A percentile compares a stretch with the other conserved stretches of the same genome.
These are phyloP conservation scores for Microbotryum silenes-acaulis DNA, from an alignment of 1,284 basidiomycete species.

Conservation along the genomic window DNA sequence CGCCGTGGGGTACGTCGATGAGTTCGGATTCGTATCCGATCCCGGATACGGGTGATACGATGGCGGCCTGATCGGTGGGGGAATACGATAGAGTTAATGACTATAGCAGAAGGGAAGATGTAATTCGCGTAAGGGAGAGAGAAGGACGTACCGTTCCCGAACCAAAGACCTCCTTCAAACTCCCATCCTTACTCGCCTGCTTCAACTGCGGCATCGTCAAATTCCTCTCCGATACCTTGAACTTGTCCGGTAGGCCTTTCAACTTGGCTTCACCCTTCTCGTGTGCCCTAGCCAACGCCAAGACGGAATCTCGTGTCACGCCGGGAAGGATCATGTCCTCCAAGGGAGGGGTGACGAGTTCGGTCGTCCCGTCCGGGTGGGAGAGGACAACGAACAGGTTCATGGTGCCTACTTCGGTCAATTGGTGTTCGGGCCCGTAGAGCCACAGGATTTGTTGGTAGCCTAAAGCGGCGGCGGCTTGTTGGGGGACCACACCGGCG, in stretches of 20 bases:
- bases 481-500: conserved; percentile 67
- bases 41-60: conserved; percentile 34
- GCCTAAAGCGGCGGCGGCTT: conserved; percentile 69
- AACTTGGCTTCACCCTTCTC: conserved; percentile 51
- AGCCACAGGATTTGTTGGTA: conserved; percentile 96
- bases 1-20: conserved; percentile 69
- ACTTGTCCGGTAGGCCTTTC: conserved; percentile 56
- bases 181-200: conserved; percentile 62
- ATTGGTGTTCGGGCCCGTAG: conserved; percentile 71
- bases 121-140: neutral
- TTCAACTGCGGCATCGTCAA: conserved; percentile 86
- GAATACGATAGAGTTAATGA: neutral
- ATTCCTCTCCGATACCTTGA: conserved; percentile 72
- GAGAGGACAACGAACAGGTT: conserved; percentile 86
- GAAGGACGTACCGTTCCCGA: conserved; percentile 55
- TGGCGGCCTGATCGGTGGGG: conserved; percentile 51
- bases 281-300: conserved; percentile 73
- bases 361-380: conserved; percentile 60
- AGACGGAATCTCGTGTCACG: conserved; percentile 75
- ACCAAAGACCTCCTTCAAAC: conserved; percentile 88
- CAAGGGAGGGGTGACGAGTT: conserved; percentile 85
- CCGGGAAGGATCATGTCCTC: conserved; percentile 96
- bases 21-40: conserved; percentile 68
- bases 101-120: neutral
- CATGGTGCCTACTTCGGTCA: conserved; percentile 89